A percentile compares a stretch with the other conserved stretches of the same genome.
phyloP scores from a whole-genome alignment of 352 stramenopile species.

The Globisporangium middletonii region DNA sequence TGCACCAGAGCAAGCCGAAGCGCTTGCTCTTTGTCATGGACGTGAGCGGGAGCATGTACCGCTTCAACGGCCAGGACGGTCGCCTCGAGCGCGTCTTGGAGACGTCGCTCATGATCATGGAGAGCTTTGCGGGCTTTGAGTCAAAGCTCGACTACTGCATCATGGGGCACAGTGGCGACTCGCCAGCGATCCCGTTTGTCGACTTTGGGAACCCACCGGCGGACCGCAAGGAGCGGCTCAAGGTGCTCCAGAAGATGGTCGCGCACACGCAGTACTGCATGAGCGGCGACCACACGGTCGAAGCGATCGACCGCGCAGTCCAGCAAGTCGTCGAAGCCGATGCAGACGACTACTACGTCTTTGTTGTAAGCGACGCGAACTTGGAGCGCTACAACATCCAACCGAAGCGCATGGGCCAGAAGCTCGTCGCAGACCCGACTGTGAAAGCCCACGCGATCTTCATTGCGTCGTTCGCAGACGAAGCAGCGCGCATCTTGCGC shows the following conservation, averaged over 20 bases:
- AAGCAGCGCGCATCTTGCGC: slow-evolving; percentile 58
- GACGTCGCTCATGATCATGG: slow-evolving; percentile 95
- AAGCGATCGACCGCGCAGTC: slow-evolving; percentile 85
- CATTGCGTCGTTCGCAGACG: slow-evolving; percentile 79
- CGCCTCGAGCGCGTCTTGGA: slow-evolving; percentile 91
- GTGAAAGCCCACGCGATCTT: slow-evolving; percentile 81
- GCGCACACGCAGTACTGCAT: slow-evolving; percentile 93
- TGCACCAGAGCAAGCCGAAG: slow-evolving; percentile 52
- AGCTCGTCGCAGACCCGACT: slow-evolving; percentile 40
- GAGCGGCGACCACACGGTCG: slow-evolving; percentile 92
- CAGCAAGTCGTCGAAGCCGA: slow-evolving; percentile 54
- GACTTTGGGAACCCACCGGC: slow-evolving; percentile 75
- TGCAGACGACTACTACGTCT: slow-evolving; percentile 83
- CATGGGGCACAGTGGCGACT: slow-evolving; percentile 90
- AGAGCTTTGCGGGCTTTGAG: slow-evolving; percentile 89
- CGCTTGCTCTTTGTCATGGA: slow-evolving; percentile 92
- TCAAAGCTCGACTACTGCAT: slow-evolving; percentile 90
- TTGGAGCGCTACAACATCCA: slow-evolving; percentile 89
- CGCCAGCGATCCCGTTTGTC: slow-evolving; percentile 87
- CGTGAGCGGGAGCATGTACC: slow-evolving; percentile 88
- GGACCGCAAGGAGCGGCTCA: slow-evolving; percentile 87
- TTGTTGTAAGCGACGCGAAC: slow-evolving; percentile 95
- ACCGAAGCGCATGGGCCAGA: slow-evolving; percentile 41
- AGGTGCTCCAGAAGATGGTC: slow-evolving; percentile 91
- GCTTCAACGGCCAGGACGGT: slow-evolving; percentile 93